These are phyloP conservation scores for Viridothelium virens DNA, from an alignment of 495 filamentous ascomycete species.

Conservation along the genomic window DNA sequence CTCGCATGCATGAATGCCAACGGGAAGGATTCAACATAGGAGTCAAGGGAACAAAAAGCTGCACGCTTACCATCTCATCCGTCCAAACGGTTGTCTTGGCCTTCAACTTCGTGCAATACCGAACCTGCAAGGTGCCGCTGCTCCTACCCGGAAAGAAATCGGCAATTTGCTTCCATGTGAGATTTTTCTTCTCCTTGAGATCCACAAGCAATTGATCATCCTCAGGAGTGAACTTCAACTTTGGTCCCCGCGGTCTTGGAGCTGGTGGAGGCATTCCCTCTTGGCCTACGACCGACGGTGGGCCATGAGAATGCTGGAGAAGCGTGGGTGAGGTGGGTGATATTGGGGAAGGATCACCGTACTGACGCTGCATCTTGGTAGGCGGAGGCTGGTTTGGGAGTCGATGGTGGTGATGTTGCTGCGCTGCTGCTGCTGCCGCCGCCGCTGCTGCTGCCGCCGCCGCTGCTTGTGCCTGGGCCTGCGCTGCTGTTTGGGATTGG, in stretches of 20 bases:
- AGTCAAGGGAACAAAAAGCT: not conserved
- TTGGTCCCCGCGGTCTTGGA: slow-evolving; percentile 67
- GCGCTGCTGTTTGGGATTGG: slow-evolving; percentile 14
- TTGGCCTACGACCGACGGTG: slow-evolving; percentile 69
- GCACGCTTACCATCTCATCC: slow-evolving; percentile 71
- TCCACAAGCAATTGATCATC: slow-evolving; percentile 79
- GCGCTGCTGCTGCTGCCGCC: slow-evolving; percentile 32
- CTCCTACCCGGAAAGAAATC: slow-evolving; percentile 88
- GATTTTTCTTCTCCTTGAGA: slow-evolving; percentile 82
- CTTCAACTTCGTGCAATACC: slow-evolving; percentile 90
- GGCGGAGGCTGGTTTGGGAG: slow-evolving; percentile 53
- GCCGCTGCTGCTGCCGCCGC: slow-evolving; percentile 38
- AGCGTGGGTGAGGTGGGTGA: slow-evolving; percentile 11
- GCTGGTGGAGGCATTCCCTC: slow-evolving; percentile 76
- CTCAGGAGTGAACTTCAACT: slow-evolving; percentile 82
- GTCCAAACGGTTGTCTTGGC: slow-evolving; percentile 89
- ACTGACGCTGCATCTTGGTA: slow-evolving; percentile 45
- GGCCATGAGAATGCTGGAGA: slow-evolving; percentile 37
- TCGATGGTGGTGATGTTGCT: slow-evolving; percentile 65
- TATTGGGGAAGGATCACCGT: slow-evolving; percentile 19
- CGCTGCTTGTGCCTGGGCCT: slow-evolving; percentile 18
- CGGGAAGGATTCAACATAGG: slow-evolving; percentile 6
- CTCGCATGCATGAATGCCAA: not conserved
- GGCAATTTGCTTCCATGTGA: slow-evolving; percentile 93
- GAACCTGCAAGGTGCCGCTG: slow-evolving; percentile 81